Evolutionary conservation across 2,329 filamentous ascomycete genomes (phyloP), one percentile per base, ranked within the genome.

Genomic region (Claviceps humidiphila): DNA sequence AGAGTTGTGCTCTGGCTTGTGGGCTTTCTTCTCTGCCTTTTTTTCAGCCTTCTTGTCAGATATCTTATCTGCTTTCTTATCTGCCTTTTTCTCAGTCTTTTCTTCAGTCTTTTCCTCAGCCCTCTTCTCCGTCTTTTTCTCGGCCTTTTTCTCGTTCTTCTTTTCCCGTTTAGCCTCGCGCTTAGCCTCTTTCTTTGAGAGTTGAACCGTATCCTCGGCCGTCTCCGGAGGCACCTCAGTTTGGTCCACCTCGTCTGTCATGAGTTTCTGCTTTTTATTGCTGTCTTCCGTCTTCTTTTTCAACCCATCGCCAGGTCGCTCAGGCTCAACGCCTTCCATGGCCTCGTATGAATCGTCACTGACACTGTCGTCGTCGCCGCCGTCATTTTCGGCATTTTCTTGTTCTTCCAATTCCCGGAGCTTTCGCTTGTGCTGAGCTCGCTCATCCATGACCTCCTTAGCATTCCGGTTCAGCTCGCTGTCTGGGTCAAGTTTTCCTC

Each of bases 361-460:
- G 16, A 69, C 74, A 43, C 74, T 66, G 52, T 68, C 69, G 11
- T 69, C 74, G 43, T 74, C 74, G 1, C 72, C 39, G 39, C 5
- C 30, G 9, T 37, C 73, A 5, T 73, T 74, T 9, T 72, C 68
- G 42, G 68, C 59, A 16, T 53, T 24, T 24, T 71, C 70, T 39
- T 74, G 65, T n/a, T 73, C 66, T 52, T 77, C 74, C 53, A 82
- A 71, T 57, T 85, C 80, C 51, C 82, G 79, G 30, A 85, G 74
- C 71, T 95, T 95, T 54, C 89, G 80, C 74, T 95, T 95, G 61
- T 87, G 89, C 59, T 73, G 73, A 44, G 77, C 80, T 51, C 78
- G 74, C 64, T 95, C 90, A 59, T 94, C 89, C 81, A 95, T 85
- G 56, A 96, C 82, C 67, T 97, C 90, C 67, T 95, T 91, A 55